Evolutionary conservation across 352 stramenopile genomes (phyloP).

Genomic region (Pythium monospermum): DNA sequence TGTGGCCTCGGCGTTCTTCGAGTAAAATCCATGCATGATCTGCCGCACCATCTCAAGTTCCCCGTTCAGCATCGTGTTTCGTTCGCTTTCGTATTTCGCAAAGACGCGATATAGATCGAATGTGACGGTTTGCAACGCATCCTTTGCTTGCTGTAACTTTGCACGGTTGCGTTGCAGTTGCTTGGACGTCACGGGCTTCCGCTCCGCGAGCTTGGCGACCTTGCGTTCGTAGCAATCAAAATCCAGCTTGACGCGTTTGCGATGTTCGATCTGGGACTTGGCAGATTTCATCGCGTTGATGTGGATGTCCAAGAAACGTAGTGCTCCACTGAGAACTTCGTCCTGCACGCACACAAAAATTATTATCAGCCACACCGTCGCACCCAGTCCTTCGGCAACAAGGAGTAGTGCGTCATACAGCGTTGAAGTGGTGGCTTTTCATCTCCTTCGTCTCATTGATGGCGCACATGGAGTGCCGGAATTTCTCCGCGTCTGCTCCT

Average conservation of each 20-base stretch:
- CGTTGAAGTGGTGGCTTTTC: conserved; percentile 74
- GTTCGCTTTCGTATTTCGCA: conserved; percentile 73
- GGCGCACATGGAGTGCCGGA: conserved; percentile 64
- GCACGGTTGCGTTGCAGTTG: conserved; percentile 53
- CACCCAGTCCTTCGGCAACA: background rate
- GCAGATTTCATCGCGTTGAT: conserved; percentile 75
- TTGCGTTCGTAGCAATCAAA: conserved; percentile 68
- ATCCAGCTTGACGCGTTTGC: conserved; percentile 64
- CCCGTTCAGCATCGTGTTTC: conserved; percentile 69
- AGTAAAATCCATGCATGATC: conserved; percentile 75
- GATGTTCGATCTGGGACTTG: conserved; percentile 62
- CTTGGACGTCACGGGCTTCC: conserved; percentile 15
- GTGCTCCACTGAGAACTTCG: conserved; percentile 46
- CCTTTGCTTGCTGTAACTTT: conserved; percentile 43
- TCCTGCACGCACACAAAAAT: conserved; percentile 27
- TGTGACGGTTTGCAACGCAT: conserved; percentile 44
- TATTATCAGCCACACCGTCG: background rate
- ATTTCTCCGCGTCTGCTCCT: conserved; percentile 62
- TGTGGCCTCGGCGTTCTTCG: conserved; percentile 65
- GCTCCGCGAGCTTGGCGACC: conserved; percentile 29
- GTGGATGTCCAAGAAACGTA: conserved; percentile 69
- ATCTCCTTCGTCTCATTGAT: conserved; percentile 74
- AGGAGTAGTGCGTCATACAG: conserved; percentile 21
- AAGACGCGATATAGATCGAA: conserved; percentile 70
- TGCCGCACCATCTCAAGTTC: conserved; percentile 78